These are phyloP conservation scores for Paramecium sonneborni DNA, from an alignment of 73 alveolate species.

Conservation along the genomic window DNA sequence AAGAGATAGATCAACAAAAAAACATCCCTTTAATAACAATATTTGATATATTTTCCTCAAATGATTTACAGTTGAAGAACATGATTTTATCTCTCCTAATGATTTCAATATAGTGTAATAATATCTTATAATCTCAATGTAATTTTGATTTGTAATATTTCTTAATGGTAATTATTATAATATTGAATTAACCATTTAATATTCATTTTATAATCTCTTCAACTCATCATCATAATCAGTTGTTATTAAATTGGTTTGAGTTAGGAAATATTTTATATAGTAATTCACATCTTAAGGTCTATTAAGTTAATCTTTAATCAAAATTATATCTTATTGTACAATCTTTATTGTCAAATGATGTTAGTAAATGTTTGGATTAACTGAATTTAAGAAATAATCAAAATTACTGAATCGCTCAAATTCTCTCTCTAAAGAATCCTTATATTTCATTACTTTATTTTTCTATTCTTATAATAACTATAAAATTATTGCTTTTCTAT, in stretches of 20 bases:
- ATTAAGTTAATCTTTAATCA: background rate
- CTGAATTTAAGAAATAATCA: background rate
- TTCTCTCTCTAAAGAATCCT: background rate
- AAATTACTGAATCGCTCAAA: background rate
- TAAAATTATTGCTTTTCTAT: background rate
- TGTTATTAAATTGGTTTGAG: background rate
- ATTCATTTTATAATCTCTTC: background rate
- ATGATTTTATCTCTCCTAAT: background rate
- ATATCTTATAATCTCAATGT: background rate
- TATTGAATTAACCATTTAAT: background rate
- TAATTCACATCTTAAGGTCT: background rate
- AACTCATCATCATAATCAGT: background rate
- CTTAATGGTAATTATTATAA: background rate
- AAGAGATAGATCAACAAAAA: background rate
- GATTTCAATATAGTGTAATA: background rate
- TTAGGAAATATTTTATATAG: background rate
- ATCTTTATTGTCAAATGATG: background rate
- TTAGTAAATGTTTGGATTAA: background rate
- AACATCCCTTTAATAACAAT: background rate
- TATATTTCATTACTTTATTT: background rate
- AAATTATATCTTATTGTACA: background rate
- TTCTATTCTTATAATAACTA: background rate
- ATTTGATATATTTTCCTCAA: background rate
- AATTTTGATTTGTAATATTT: background rate
- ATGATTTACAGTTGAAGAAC: background rate